phyloP scores from a whole-genome alignment of 1,284 basidiomycete species.

The Gymnopus androsaceus region DNA sequence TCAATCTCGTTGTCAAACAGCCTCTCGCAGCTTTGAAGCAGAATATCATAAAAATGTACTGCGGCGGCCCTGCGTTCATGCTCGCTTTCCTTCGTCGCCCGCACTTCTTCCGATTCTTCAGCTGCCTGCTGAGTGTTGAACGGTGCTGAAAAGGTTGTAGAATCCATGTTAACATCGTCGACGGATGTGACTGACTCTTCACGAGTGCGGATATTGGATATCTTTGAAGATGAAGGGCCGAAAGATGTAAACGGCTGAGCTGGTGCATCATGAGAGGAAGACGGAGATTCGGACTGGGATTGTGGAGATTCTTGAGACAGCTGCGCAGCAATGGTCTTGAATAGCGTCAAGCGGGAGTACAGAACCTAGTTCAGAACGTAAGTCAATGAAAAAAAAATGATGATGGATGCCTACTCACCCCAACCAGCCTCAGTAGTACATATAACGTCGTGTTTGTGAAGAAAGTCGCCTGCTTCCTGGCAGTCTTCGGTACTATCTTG shows the following conservation, averaged over 20 bases:
- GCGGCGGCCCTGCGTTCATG: slow-evolving; percentile 31
- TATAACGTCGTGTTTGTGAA: slow-evolving; percentile 93
- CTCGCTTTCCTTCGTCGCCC: slow-evolving; percentile 14
- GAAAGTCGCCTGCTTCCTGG: slow-evolving; percentile 63
- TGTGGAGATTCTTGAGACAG: slow-evolving; percentile 37
- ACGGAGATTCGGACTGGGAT: neutral
- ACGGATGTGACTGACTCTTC: neutral
- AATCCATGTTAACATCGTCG: neutral
- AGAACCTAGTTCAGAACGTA: slow-evolving; percentile 57
- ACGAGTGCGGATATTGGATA: neutral
- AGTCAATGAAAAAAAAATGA: neutral
- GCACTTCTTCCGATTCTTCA: neutral
- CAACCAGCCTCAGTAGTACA: slow-evolving; percentile 79
- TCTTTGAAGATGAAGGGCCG: neutral
- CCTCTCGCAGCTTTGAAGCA: slow-evolving; percentile 87
- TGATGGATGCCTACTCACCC: slow-evolving; percentile 53
- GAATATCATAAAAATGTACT: slow-evolving; percentile 77
- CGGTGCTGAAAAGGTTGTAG: neutral
- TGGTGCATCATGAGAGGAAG: neutral
- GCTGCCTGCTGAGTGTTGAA: neutral
- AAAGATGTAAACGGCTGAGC: neutral
- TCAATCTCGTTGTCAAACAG: slow-evolving; percentile 94
- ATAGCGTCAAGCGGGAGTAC: slow-evolving; percentile 81
- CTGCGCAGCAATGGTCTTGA: slow-evolving; percentile 72
- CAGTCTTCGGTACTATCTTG: slow-evolving; percentile 13